Conservation (phyloP, 2,329 filamentous ascomycete species). For the Plectosphaerella cucumerina region DNA sequence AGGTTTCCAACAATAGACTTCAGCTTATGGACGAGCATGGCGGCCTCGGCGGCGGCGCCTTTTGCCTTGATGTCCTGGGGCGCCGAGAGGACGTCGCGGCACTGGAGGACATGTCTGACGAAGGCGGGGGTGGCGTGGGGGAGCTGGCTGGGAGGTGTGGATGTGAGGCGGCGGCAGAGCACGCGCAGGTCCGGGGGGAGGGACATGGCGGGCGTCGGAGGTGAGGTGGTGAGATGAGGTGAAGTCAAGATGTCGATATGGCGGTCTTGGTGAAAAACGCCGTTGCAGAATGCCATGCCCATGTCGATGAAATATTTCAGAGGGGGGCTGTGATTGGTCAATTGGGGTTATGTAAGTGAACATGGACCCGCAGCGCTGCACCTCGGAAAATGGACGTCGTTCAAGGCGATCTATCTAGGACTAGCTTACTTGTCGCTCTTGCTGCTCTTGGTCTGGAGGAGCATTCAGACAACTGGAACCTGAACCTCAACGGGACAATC, state of each 20-base stretch:
- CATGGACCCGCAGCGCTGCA: background rate
- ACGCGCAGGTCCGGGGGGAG: conserved; percentile 56
- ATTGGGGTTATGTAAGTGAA: background rate
- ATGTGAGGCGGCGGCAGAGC: conserved; percentile 66
- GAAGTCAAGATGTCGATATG: background rate
- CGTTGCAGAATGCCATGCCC: background rate
- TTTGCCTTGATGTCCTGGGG: conserved; percentile 57
- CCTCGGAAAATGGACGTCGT: too few species aligned
- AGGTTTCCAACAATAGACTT: conserved; percentile 74
- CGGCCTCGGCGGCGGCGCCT: conserved; percentile 57
- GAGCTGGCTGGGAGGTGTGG: conserved; percentile 68
- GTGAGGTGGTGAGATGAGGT: background rate
- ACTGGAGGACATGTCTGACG: conserved; percentile 54
- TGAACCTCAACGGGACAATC: too few species aligned
- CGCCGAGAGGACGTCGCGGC: conserved; percentile 57
- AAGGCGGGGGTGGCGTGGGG: conserved; percentile 70
- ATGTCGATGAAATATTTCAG: background rate
- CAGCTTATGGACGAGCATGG: conserved; percentile 74
- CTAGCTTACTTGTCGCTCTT: too few species aligned
- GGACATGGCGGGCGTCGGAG: conserved; percentile 21
- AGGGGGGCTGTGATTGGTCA: background rate
- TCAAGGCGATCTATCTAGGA: too few species aligned
- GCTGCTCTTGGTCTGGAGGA: too few species aligned
- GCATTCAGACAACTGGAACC: too few species aligned
- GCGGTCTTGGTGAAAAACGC: background rate